Conservation (phyloP, 208 protist genomes). For the Wallacemonas sp. region DNA sequence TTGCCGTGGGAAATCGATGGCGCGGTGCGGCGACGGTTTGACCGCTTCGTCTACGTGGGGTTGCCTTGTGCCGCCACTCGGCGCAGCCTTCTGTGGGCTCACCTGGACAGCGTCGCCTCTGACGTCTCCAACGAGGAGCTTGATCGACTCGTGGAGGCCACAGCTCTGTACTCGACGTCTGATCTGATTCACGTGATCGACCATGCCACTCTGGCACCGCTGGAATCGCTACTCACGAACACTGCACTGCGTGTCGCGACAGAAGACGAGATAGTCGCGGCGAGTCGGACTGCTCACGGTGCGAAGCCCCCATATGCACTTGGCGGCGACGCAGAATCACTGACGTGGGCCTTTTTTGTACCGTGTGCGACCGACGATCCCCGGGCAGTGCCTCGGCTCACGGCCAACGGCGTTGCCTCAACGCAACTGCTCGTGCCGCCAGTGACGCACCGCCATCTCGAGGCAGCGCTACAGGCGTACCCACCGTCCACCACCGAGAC, state of each 20-base stretch:
- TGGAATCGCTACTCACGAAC: conserved; percentile 75
- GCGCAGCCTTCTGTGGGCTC: conserved; percentile 23
- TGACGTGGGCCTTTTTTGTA: conserved; percentile 13
- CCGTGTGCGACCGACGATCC: conserved; percentile 27
- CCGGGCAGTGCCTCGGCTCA: conserved; percentile 14
- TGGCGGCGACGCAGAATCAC: neutral
- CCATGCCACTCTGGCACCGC: conserved; percentile 94
- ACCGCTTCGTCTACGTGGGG: conserved; percentile 83
- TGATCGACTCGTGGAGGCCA: conserved; percentile 32
- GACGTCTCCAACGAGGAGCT: conserved; percentile 36
- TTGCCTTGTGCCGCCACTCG: conserved; percentile 50
- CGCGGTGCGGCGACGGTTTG: conserved; percentile 86
- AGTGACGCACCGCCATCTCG: conserved; percentile 39
- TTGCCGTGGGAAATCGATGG: conserved; percentile 91
- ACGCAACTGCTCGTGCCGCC: conserved; percentile 25
- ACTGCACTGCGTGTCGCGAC: conserved; percentile 50
- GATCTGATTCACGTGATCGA: conserved; percentile 91
- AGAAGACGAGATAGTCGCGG: conserved; percentile 7
- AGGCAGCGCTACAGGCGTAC: conserved; percentile 29
- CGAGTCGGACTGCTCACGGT: neutral
- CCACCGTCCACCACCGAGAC: conserved; percentile 44
- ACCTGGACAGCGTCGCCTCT: conserved; percentile 39
- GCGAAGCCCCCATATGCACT: neutral
- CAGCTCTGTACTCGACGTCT: conserved; percentile 86
- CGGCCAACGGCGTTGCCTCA: neutral